Evolutionary conservation across 2,329 filamentous ascomycete genomes (phyloP).

Genomic region (Cercospora berteroae): DNA sequence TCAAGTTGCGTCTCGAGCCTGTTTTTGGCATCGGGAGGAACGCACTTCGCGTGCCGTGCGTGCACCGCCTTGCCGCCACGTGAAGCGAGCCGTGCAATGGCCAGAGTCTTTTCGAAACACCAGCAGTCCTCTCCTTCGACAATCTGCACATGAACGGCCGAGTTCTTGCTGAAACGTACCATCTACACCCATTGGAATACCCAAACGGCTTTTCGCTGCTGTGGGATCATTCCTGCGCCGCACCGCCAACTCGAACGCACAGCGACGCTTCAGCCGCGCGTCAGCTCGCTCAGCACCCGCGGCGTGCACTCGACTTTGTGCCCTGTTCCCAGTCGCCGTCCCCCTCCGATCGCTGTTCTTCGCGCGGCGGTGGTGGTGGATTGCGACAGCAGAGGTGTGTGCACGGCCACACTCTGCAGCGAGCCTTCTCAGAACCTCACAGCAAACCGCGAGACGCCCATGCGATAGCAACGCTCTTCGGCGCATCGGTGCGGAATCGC

Average conservation of each 20-base stretch:
- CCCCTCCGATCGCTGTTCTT: constrained; percentile 9
- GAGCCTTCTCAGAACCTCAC: constrained; percentile 1
- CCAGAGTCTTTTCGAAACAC: not conserved
- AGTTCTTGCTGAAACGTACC: not conserved
- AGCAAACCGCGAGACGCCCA: constrained; percentile 7
- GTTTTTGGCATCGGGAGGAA: not conserved
- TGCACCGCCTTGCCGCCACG: not conserved
- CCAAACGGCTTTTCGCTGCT: not conserved
- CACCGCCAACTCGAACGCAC: not conserved
- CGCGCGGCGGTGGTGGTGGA: not conserved
- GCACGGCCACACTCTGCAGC: constrained; percentile 11
- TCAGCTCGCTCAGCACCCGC: constrained; percentile 10
- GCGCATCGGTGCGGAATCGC: constrained; percentile 21
- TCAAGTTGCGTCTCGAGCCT: not conserved
- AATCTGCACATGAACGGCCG: not conserved
- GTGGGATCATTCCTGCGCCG: not conserved
- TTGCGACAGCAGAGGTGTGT: constrained; percentile 4
- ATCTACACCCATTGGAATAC: not conserved
- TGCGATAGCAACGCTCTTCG: constrained; percentile 16
- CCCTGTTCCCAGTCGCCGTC: constrained; percentile 11
- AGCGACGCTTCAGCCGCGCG: not conserved
- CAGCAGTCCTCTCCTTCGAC: not conserved
- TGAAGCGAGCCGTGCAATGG: not conserved
- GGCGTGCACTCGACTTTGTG: not conserved
- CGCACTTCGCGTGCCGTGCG: not conserved